Percentiles rank a stretch among this genome's conserved stretches.
These are phyloP conservation scores for Volvariella volvacea DNA, from an alignment of 1,284 basidiomycete genomes.

Conservation along the genomic window DNA sequence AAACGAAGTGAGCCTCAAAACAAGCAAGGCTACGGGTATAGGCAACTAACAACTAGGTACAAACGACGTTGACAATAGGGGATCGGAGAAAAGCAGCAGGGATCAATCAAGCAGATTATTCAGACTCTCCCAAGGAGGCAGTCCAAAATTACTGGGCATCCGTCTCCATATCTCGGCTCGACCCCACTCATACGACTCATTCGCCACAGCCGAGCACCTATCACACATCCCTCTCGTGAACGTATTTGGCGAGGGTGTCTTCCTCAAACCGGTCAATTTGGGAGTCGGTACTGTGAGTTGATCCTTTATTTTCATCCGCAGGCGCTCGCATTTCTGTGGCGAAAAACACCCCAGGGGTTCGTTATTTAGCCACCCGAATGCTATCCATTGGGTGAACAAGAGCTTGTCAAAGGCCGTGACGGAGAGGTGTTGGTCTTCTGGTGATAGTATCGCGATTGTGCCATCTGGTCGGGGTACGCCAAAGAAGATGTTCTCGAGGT, in stretches of 20 bases:
- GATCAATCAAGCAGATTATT: background rate
- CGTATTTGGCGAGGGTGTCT: background rate
- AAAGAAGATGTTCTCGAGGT: background rate
- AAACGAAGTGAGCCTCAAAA: too few species aligned
- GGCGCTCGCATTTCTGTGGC: background rate
- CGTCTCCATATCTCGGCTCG: background rate
- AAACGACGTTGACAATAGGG: too few species aligned
- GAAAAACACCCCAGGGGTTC: background rate
- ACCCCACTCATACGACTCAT: background rate
- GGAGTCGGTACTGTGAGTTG: background rate
- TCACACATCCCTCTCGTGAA: conserved; percentile 1
- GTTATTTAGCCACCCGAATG: background rate
- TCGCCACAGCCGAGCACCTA: background rate
- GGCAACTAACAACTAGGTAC: too few species aligned
- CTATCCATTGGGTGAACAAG: background rate
- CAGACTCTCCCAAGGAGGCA: background rate
- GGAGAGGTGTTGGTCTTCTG: background rate
- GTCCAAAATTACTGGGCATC: background rate
- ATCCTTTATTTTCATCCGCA: conserved; percentile 1
- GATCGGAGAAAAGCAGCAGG: too few species aligned
- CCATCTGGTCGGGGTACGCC: background rate
- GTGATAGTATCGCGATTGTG: background rate
- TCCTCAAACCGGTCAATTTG: background rate
- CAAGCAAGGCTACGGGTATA: too few species aligned
- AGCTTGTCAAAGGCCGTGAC: background rate